These are phyloP conservation scores for Fusarium sp. DNA, from an alignment of 2,329 filamentous ascomycete genomes.

Conservation along the genomic window DNA sequence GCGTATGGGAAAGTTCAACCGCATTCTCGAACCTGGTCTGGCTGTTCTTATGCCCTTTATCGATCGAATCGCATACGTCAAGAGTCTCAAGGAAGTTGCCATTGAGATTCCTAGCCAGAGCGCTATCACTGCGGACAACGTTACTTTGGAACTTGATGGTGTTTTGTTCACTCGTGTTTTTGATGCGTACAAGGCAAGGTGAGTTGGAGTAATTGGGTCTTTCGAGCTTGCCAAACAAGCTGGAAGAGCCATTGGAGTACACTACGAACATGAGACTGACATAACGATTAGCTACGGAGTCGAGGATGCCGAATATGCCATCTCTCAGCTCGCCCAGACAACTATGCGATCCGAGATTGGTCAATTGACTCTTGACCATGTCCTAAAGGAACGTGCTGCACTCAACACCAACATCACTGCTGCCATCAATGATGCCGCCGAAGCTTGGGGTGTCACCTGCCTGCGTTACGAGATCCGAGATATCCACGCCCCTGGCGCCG, in stretches of 20 bases:
- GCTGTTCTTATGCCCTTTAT: constrained; percentile 90
- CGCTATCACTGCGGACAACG: constrained; percentile 98
- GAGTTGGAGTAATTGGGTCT: constrained; percentile 46
- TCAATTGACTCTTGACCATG: constrained; percentile 94
- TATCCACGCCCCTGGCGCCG: constrained; percentile 93
- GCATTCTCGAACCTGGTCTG: constrained; percentile 91
- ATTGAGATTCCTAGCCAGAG: constrained; percentile 98
- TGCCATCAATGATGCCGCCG: constrained; percentile 96
- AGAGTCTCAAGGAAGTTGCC: constrained; percentile 94
- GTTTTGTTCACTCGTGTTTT: constrained; percentile 96
- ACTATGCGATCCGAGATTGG: constrained; percentile 99
- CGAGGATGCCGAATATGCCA: constrained; percentile 98
- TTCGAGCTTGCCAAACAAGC: background rate
- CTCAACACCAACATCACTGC: constrained; percentile 99
- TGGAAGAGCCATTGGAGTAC: background rate
- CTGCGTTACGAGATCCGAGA: constrained; percentile 98
- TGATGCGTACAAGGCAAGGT: constrained; percentile 98
- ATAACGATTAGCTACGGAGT: constrained; percentile 83
- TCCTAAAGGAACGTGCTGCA: constrained; percentile 94
- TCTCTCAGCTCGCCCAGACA: constrained; percentile 96
- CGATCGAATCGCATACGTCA: constrained; percentile 97
- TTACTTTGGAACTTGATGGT: constrained; percentile 94
- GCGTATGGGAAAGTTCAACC: constrained; percentile 97
- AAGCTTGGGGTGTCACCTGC: constrained; percentile 96
- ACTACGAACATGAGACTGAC: constrained; percentile 15